Evolutionary conservation across 108 stramenopile species (phyloP).

Genomic region (Licmophora abbreviata): DNA sequence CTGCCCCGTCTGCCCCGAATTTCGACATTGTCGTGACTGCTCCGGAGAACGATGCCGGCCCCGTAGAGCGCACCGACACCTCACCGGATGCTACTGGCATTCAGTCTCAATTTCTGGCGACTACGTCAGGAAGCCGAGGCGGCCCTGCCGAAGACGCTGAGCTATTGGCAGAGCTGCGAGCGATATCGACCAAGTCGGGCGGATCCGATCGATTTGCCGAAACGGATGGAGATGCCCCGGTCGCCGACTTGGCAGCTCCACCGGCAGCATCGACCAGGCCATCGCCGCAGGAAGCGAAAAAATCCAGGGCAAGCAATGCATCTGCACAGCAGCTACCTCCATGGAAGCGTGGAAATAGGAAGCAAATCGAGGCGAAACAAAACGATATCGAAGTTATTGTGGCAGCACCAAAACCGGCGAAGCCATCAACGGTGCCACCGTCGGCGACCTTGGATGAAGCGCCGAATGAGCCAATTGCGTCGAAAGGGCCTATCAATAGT

Average conservation of each 20-base stretch:
- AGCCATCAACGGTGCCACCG: not conserved
- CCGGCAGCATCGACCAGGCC: not conserved
- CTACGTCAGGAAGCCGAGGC: not conserved
- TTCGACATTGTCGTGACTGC: not conserved
- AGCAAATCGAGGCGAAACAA: conserved; percentile 1
- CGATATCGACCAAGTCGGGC: conserved; percentile 32
- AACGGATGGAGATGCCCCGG: not conserved
- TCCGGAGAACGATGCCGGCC: too few relatives aligned
- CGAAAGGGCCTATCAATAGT: too few relatives aligned
- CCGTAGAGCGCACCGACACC: too few relatives aligned
- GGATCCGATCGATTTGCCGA: conserved; percentile 23
- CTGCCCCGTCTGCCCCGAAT: not conserved
- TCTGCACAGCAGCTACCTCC: conserved; percentile 6
- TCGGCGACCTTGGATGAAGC: not conserved
- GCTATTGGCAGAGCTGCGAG: conserved; percentile 42
- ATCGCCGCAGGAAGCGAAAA: not conserved
- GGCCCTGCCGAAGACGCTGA: conserved; percentile 34
- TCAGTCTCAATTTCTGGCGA: not conserved
- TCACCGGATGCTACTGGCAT: too few relatives aligned
- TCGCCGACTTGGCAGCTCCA: not conserved
- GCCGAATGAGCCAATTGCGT: not conserved
- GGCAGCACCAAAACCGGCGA: not conserved
- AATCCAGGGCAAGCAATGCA: not conserved
- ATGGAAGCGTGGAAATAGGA: conserved; percentile 15
- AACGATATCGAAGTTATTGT: not conserved